phyloP scores from a whole-genome alignment of 129 eudicot genomes.

The Logfia minima region DNA sequence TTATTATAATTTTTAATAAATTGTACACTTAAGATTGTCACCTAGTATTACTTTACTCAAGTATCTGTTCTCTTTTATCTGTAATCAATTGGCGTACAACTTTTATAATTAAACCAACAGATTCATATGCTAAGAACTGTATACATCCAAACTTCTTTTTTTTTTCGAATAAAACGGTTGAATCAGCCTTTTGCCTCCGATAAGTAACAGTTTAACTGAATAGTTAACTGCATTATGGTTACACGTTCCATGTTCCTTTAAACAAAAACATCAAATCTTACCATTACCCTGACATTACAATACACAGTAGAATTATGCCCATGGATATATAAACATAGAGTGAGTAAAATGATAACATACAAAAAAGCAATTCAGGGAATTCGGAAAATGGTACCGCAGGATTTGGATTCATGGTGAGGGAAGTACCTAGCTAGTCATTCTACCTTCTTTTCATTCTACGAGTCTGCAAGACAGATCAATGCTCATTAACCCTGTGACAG shows the following conservation, averaged over 20 bases:
- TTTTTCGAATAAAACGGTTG: neutral
- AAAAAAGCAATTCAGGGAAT: too few species aligned
- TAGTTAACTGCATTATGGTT: neutral
- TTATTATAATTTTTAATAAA: too few species aligned
- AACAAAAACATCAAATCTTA: neutral
- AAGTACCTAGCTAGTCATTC: neutral
- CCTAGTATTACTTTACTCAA: too few species aligned
- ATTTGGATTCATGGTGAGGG: too few species aligned
- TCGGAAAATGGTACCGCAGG: too few species aligned
- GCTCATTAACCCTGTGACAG: neutral
- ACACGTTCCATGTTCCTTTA: neutral
- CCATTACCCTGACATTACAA: neutral
- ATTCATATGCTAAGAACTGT: neutral
- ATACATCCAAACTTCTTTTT: neutral
- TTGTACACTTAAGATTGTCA: too few species aligned
- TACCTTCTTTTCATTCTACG: conserved; percentile 14
- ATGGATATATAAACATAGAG: too few species aligned
- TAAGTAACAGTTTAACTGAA: neutral
- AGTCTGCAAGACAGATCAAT: neutral
- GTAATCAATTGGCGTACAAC: neutral
- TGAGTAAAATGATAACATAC: too few species aligned
- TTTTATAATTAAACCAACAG: neutral
- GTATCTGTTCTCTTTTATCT: too few species aligned
- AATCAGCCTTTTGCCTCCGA: neutral
- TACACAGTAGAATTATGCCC: neutral